A percentile compares a stretch with the other conserved stretches of the same genome.
Evolutionary conservation across 371 early-diverging fungal species (phyloP).

Genomic region (Enteropsectra breve): DNA sequence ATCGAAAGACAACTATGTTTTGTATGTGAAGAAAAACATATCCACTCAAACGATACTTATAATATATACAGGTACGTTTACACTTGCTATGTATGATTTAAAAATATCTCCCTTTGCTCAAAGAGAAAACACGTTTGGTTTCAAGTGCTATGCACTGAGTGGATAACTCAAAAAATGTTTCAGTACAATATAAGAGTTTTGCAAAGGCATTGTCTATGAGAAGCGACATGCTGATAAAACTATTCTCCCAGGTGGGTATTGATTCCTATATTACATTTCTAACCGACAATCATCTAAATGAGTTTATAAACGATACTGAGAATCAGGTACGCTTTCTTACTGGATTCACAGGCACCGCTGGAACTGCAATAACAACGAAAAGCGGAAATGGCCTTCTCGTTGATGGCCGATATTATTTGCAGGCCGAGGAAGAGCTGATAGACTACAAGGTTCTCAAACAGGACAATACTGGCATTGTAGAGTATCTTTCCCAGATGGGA

Average conservation of each 20-base stretch:
- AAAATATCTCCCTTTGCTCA: no score
- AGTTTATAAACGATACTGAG: slow-evolving; percentile 81
- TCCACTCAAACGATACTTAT: no score
- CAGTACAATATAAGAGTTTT: no score
- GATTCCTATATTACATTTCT: slow-evolving; percentile 41
- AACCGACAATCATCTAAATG: slow-evolving; percentile 64
- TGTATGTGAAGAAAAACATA: no score
- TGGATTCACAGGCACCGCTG: slow-evolving; percentile 88
- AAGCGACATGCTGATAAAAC: no score
- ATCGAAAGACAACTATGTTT: no score
- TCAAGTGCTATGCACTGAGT: no score
- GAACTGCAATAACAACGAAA: slow-evolving; percentile 67
- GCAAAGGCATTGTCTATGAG: no score
- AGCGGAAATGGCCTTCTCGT: slow-evolving; percentile 73
- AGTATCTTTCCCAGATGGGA: slow-evolving; percentile 11
- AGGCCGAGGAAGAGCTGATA: slow-evolving; percentile 77
- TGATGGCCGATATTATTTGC: slow-evolving; percentile 89
- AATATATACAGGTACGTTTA: no score
- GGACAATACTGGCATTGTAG: slow-evolving; percentile 63
- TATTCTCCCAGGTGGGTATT: background rate
- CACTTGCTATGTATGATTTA: no score
- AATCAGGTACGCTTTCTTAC: slow-evolving; percentile 77
- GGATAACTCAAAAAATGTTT: no score
- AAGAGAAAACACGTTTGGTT: no score
- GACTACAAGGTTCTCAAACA: slow-evolving; percentile 60